phyloP scores from a whole-genome alignment of 163 green algal genomes.

The Chlamydomonas reinhardtii region DNA sequence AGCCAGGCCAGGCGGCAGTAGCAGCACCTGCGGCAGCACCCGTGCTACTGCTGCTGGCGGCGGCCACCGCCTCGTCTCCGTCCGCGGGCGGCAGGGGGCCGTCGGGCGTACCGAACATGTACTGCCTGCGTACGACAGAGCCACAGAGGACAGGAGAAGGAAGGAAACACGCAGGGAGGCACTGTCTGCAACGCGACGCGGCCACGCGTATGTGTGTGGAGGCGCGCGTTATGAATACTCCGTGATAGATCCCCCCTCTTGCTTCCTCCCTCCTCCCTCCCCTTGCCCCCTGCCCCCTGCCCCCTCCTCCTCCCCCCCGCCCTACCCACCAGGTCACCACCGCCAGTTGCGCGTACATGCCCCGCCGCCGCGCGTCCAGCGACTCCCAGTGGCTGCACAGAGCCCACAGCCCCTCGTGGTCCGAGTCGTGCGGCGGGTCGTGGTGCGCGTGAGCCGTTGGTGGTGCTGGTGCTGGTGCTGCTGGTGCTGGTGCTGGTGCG shows the following conservation, averaged over 20 bases:
- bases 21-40: background rate
- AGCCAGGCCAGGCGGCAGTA: constrained; percentile 28
- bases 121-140: constrained; percentile 68
- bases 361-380: constrained; percentile 55
- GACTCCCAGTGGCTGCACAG: constrained; percentile 66
- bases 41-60: background rate
- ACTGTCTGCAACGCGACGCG: too few relatives aligned
- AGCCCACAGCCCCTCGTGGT: constrained; percentile 30
- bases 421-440: background rate
- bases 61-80: too few relatives aligned
- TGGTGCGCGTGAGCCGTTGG: background rate
- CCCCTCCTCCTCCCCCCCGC: background rate
- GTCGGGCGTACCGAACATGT: constrained; percentile 55
- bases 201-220: too few relatives aligned
- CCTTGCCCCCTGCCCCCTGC: background rate
- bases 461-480: too few relatives aligned
- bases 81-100: background rate
- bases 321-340: constrained; percentile 49
- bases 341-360: constrained; percentile 70
- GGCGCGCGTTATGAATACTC: too few relatives aligned
- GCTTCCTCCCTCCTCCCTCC: too few relatives aligned
- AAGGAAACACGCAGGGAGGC: too few relatives aligned
- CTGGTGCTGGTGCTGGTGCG: too few relatives aligned
- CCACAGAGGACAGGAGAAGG: too few relatives aligned
- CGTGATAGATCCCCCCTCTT: too few relatives aligned